Evolutionary conservation across 495 filamentous ascomycete genomes (phyloP), one percentile per base, ranked within the genome.

Genomic region (Tuber magnatum): DNA sequence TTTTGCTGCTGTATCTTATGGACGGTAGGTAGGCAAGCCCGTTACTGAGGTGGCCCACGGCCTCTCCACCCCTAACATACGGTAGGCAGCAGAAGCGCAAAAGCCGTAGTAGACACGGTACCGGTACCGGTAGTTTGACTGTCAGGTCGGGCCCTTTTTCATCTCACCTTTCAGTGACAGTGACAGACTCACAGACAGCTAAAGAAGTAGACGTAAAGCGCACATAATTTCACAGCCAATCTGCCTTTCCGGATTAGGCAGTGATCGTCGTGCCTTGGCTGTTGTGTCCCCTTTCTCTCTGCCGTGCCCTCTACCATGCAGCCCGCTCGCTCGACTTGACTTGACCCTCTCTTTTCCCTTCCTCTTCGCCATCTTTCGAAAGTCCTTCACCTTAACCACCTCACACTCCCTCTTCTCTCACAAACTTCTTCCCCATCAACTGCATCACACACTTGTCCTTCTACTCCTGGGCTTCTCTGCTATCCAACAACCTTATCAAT

Each of bases 271-370:
- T 42, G 18, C 73, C 73, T 79, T 79, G 77, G 76, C 72, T 79
- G 77, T 79, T 79, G 77, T 61, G 56, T 79, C 77, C 69, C 77
- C 77, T 79, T 79, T 79, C 77, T 61, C 76, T 79, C 77, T 79
- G 77, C 77, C 77, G 77, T 69, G 42, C 76, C 74, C 74, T 71
- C 72, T 74, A 44, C 77, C 77, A 77, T 74, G 43, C 76, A 78
- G 77, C 76, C 74, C 70, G 51, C 51, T 61, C 32, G 56, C 56
- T 35, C 28, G n/a, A 56, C 51, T 56, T 61, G 51, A 78, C 76
- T 79, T 82, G 81, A 75, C 82, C 80, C 83, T 81, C 81, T 83
- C n/a, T n/a, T 81, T 82, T 80, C 81, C 80, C 83, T 81, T 82
- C 80, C 77, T 78, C 82, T 81, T 79, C 77, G 77, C 80, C 84